Base-by-base conservation (phyloP, 2,329 filamentous ascomycete genomes). In the Ophiostoma populinum region DNA sequence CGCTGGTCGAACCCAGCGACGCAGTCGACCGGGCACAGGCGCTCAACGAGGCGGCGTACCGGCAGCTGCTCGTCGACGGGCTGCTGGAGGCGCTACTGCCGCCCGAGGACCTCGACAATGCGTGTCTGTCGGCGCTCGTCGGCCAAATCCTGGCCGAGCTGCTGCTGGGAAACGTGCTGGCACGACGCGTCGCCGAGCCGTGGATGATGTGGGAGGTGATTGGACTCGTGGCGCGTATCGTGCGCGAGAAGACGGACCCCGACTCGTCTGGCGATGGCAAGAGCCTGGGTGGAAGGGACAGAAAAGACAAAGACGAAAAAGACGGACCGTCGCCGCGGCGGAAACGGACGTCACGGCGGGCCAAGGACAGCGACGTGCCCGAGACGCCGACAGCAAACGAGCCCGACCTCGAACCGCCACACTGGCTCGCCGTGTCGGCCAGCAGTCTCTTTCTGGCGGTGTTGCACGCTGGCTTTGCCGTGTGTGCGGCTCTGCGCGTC, bases 101-200 rank as follows among this genome's bases (percentile, higher is more conserved):
- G 8, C 90, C 85, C 12, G 87, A 95, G 49, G 87, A 95, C 52
- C 62, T 95, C 25, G 75, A 87, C 49, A 95, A 93, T 52, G 72
- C 72, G 36, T 92, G 82, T 52, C 63, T 95, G 47, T 78, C 80
- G 38, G 69, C 81, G 24, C 63, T 98, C 42, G 78, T 94, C 42
- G 74, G 75, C 36, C 83, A 94, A 55, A 80, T 95, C 44, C 65
- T 95, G 42, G 81, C 85, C 6, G 85, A 94, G 55, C 74, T 92
- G 52, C 81, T 95, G 42, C 64, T 98, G 43, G 82, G 82, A 42
- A 85, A 82, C 46, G 68, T 79, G 39, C 64, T 94, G 47, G 74
- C 75, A 47, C 80, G 77, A 48, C 92, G 79, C 52, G 66, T 80
- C 26, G 83, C 80, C 45, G 77, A 95, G 56, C 80, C 81, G 17